Percentiles rank a stretch among this genome's conserved stretches.
Evolutionary conservation across 2,329 filamentous ascomycete genomes (phyloP).

Genomic region (Clonostachys solani): DNA sequence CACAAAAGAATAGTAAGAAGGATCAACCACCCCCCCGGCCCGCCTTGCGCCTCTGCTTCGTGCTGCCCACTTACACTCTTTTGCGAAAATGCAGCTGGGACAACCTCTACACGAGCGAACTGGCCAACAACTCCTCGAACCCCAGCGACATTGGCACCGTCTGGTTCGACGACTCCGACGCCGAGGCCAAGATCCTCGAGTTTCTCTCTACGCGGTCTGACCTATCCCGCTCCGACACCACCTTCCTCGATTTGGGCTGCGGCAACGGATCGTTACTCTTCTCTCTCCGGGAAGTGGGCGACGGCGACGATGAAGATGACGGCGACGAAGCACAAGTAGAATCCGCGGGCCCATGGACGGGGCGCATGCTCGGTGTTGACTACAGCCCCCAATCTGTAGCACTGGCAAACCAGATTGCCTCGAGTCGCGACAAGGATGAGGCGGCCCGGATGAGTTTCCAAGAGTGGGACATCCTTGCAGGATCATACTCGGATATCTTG

Average conservation of each 20-base stretch:
- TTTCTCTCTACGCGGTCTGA: conserved; percentile 48
- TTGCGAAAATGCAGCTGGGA: conserved; percentile 60
- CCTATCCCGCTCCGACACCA: conserved; percentile 25
- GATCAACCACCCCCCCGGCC: conserved; percentile 1
- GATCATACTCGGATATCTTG: conserved; percentile 26
- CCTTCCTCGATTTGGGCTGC: conserved; percentile 84
- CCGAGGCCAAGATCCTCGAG: conserved; percentile 73
- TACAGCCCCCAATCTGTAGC: conserved; percentile 74
- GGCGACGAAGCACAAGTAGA: conserved; percentile 23
- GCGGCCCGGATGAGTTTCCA: conserved; percentile 31
- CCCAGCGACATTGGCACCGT: conserved; percentile 79
- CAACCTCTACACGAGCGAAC: conserved; percentile 65
- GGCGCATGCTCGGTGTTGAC: conserved; percentile 79
- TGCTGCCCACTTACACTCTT: not conserved
- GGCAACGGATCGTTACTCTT: conserved; percentile 94
- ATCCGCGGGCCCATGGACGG: conserved; percentile 53
- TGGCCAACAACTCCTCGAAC: conserved; percentile 67
- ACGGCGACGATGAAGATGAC: not conserved
- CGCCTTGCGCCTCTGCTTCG: not conserved
- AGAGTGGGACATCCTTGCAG: conserved; percentile 61
- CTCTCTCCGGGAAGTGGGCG: conserved; percentile 55
- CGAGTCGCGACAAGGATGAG: conserved; percentile 8
- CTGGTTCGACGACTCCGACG: conserved; percentile 94
- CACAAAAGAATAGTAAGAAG: conserved; percentile 81
- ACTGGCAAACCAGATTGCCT: conserved; percentile 61